These are phyloP conservation scores for Fomitiporia mediterranea DNA, from an alignment of 1,284 basidiomycete species.

Conservation along the genomic window DNA sequence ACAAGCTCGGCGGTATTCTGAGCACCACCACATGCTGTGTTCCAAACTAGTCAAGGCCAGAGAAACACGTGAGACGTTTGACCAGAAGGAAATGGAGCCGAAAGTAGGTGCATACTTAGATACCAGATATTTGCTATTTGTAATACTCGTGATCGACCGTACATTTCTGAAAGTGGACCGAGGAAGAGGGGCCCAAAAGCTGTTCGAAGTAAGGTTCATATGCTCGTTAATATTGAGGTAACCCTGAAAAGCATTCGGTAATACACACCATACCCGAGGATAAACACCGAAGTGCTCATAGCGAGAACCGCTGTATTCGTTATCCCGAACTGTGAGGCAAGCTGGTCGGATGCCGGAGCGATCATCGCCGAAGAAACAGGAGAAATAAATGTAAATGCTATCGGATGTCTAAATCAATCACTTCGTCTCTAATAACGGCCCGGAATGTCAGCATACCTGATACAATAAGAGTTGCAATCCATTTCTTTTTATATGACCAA, in stretches of 20 bases:
- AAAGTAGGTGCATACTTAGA: conserved; percentile 37
- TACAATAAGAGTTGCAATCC: conserved; percentile 57
- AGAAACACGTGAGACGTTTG: no score
- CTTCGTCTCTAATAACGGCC: not conserved
- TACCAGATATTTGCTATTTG: conserved; percentile 57
- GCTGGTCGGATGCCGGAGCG: conserved; percentile 53
- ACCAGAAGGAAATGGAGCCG: not conserved
- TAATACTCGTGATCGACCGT: conserved; percentile 36
- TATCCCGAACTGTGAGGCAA: conserved; percentile 55
- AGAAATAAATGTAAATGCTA: conserved; percentile 58
- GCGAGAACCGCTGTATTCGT: conserved; percentile 48
- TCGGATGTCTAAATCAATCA: not conserved
- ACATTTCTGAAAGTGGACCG: conserved; percentile 55
- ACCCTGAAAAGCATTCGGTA: not conserved
- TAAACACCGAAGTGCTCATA: conserved; percentile 62
- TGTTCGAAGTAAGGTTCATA: conserved; percentile 24
- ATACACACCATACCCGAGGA: conserved; percentile 56
- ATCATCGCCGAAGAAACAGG: conserved; percentile 71
- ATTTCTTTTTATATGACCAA: conserved; percentile 57
- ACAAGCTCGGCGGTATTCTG: conserved; percentile 53
- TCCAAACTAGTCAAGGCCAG: conserved; percentile 46
- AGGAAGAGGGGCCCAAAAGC: conserved; percentile 51
- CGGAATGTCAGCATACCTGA: conserved; percentile 28
- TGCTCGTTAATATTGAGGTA: not conserved
- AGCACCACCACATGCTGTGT: conserved; percentile 62